Percentiles rank a stretch among this genome's conserved stretches.
phyloP scores from a whole-genome alignment of 768 basidiomycete species.

The Termitomyces sp. region DNA sequence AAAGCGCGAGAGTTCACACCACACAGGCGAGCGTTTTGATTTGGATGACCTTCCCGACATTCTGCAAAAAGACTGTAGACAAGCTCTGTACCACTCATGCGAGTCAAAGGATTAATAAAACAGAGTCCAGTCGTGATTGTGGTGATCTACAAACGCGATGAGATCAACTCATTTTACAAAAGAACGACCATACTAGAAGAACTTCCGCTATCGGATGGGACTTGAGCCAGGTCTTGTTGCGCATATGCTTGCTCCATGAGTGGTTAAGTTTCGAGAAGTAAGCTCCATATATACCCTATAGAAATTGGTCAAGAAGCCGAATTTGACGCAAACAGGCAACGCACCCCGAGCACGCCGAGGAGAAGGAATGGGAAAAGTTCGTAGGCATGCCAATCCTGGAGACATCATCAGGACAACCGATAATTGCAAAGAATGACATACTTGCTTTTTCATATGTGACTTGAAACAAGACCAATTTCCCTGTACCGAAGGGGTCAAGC shows the following conservation, averaged over 20 bases:
- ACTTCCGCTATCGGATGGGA: constrained; percentile 81
- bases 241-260: constrained; percentile 79
- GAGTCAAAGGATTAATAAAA: constrained; percentile 85
- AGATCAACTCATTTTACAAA: not conserved
- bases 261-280: constrained; percentile 90
- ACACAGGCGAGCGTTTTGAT: constrained; percentile 66
- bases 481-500: constrained; percentile 93
- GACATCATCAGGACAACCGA: not conserved
- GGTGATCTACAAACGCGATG: constrained; percentile 51
- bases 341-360: constrained; percentile 85
- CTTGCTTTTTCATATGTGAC: constrained; percentile 81
- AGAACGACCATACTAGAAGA: constrained; percentile 47
- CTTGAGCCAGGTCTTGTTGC: constrained; percentile 77
- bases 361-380: constrained; percentile 83
- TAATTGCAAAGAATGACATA: not conserved
- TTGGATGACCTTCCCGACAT: constrained; percentile 54
- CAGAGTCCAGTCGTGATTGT: constrained; percentile 69
- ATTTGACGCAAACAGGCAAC: constrained; percentile 18
- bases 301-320: constrained; percentile 2
- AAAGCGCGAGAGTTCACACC: constrained; percentile 54
- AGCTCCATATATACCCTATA: constrained; percentile 88
- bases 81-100: constrained; percentile 94
- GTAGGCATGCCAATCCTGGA: constrained; percentile 87
- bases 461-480: constrained; percentile 89
- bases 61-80: constrained; percentile 90